Percentiles rank a stretch among this genome's conserved stretches.
These are phyloP conservation scores for Umbelopsis ramanniana DNA, from an alignment of 192 early-diverging fungal genomes.

Conservation along the genomic window DNA sequence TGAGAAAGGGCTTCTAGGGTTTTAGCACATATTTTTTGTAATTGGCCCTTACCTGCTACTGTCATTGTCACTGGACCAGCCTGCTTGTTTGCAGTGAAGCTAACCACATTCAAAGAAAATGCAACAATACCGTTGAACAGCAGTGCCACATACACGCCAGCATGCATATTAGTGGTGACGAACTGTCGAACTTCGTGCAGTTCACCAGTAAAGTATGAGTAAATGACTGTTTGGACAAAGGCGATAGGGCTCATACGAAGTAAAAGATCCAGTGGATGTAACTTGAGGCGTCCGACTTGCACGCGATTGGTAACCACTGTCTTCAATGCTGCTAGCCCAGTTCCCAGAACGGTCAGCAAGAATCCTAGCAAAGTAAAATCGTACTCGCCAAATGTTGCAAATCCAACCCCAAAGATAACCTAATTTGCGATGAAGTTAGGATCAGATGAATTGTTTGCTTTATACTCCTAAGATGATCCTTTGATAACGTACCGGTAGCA, in stretches of 20 bases:
- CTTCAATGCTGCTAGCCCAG: slow-evolving; percentile 78
- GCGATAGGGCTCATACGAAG: slow-evolving; percentile 80
- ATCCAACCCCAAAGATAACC: slow-evolving; percentile 75
- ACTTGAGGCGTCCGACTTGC: slow-evolving; percentile 76
- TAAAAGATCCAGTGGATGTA: slow-evolving; percentile 82
- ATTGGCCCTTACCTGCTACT: slow-evolving; percentile 51
- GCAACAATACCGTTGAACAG: slow-evolving; percentile 66
- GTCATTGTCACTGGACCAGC: slow-evolving; percentile 69
- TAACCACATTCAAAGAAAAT: slow-evolving; percentile 69
- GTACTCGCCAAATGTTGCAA: slow-evolving; percentile 87
- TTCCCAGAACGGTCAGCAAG: slow-evolving; percentile 79
- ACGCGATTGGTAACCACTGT: slow-evolving; percentile 85
- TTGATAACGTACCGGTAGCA: slow-evolving; percentile 27
- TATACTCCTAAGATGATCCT: slow-evolving; percentile 17
- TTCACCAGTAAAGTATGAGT: slow-evolving; percentile 72
- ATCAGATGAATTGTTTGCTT: too few species aligned
- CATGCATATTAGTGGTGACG: slow-evolving; percentile 48
- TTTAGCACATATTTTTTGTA: not conserved
- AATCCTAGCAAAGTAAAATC: slow-evolving; percentile 74
- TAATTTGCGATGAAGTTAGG: slow-evolving; percentile 5
- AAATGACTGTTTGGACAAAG: slow-evolving; percentile 70
- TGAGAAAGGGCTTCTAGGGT: not conserved
- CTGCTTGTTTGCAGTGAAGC: slow-evolving; percentile 68
- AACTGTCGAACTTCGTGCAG: slow-evolving; percentile 45
- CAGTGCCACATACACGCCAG: slow-evolving; percentile 42